Evolutionary conservation across 257 asterid genomes (phyloP), one percentile per base, ranked within the genome.

Genomic region (Parsonsia alboflavescens): DNA sequence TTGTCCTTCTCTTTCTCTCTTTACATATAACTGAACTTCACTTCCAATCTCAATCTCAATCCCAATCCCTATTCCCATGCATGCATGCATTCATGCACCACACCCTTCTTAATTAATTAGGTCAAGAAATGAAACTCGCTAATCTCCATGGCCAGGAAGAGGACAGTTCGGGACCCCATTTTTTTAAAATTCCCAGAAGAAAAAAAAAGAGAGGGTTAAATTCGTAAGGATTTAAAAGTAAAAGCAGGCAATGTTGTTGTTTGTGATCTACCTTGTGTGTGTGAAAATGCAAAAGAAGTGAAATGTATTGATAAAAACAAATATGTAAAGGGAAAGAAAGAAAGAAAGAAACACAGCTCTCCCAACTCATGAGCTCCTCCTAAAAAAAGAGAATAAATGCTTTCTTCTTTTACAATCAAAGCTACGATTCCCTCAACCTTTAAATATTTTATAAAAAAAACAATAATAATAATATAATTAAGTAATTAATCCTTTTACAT

Each of bases 351-450:
- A n/a, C n/a, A n/a, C n/a, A 76, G 74, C 72, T 49, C 64, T 76
- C 57, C 70, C 48, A 44, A 26, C 77, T 56, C 75, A 71, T 53
- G 59, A n/a, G 53, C 75, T 61, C 74, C 75, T 66, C n/a, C n/a
- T n/a, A n/a, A n/a, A n/a, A 16, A 63, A 70, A 68, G 52, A 76
- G 85, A 81, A 81, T 81, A 84, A 63, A 79, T 78, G 85, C 88
- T 84, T 81, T 74, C 88, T 84, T 81, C 84, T 84, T 76, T 76
- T 19, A 67, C 84, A 84, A 84, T 73, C 85, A 84, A 84, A 81
- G 81, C 48, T 69, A 70, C 79, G 85, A 84, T 84, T 81, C 86
- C 69, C 78, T 0, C 45, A 58, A 48, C 16, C 44, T 2, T 22
- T 6, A n/a, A n/a, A n/a, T n/a, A n/a, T n/a, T n/a, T n/a, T n/a